Base-by-base conservation (phyloP, 202 grass and related monocot species). In the Brachypodium distachyon region DNA sequence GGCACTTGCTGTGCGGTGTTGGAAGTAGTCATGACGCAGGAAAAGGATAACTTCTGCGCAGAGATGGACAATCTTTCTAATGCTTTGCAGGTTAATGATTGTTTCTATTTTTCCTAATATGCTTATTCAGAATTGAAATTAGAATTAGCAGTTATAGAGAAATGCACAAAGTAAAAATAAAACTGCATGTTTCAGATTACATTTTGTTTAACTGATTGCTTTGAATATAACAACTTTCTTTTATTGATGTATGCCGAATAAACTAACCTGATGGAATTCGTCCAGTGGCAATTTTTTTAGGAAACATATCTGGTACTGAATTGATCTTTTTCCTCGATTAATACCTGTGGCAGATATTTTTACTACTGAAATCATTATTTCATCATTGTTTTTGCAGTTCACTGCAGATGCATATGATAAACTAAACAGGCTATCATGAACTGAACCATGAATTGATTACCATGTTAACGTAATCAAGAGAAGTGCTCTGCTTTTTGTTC, bases 11-110 rank as follows among this genome's bases (percentile, higher is more conserved):
- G 67, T 80, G 89, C 85, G 9, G 85, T 92, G 46, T 70, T 92
- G 51, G 89, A 92, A 47, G 68, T 92, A 23, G 68, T 88, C 40
- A 88, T 83, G 46, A 88, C 81, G 13, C 81, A 19, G 42, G 90
- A 92, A 80, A 92, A 86, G 75, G 26, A 72, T 54, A 77, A 88
- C 55, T 92, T 92, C 56, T 83, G 85, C 56, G 25, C 33, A 27
- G 90, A 92, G 67, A 83, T 88, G 63, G 83, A 83, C 58, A 77
- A 37, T 43, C 70, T 88, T 69, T 86, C 78, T n/a, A 67, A 68
- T 59, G 86, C 86, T 32, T 53, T 92, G 25, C 74, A 88, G 90
- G 90, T 92, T 64, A 50, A 81, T 51, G 68, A 9, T 60, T 25
- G 28, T 16, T 58, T 72, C 18, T 42, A 11, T 28, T 73, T 18